A percentile compares a stretch with the other conserved stretches of the same genome.
Evolutionary conservation across 108 stramenopile species (phyloP).

Genomic region (Cyclotella baltica): DNA sequence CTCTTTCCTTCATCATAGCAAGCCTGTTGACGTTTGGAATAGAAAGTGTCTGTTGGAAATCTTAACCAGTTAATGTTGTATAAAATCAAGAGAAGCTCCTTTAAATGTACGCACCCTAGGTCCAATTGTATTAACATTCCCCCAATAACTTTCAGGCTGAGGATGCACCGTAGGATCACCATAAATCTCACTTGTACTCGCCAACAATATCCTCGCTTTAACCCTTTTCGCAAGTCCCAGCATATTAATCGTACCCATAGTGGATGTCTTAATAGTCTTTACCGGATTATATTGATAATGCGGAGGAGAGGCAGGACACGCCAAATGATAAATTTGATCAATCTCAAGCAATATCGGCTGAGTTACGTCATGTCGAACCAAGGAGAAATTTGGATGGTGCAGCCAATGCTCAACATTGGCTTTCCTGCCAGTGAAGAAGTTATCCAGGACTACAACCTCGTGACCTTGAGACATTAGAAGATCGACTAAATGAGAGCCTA

Average conservation of each 20-base stretch:
- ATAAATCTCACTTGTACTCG: slow-evolving; percentile 90
- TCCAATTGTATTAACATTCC: slow-evolving; percentile 90
- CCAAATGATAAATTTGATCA: slow-evolving; percentile 94
- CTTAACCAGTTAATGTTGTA: too few relatives aligned
- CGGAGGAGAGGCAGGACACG: slow-evolving; percentile 92
- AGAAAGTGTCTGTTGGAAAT: too few relatives aligned
- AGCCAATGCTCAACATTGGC: slow-evolving; percentile 91
- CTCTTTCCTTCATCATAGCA: slow-evolving; percentile 97
- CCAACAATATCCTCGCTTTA: slow-evolving; percentile 84
- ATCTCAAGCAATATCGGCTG: slow-evolving; percentile 91
- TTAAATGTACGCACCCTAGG: slow-evolving; percentile 48
- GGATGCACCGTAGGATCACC: slow-evolving; percentile 91
- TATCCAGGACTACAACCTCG: slow-evolving; percentile 89
- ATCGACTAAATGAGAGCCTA: slow-evolving; percentile 92
- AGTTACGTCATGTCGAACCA: slow-evolving; percentile 88
- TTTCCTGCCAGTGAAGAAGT: slow-evolving; percentile 91
- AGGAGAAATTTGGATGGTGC: slow-evolving; percentile 86
- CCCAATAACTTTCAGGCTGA: slow-evolving; percentile 90
- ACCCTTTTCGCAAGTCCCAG: slow-evolving; percentile 91
- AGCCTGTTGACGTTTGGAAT: too few relatives aligned
- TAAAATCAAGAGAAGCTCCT: too few relatives aligned
- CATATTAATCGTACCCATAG: slow-evolving; percentile 90
- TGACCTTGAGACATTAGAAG: slow-evolving; percentile 86
- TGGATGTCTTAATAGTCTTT: slow-evolving; percentile 84
- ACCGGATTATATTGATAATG: slow-evolving; percentile 97